Conservation (phyloP, 1,284 basidiomycete genomes). For the Mycena sp. region DNA sequence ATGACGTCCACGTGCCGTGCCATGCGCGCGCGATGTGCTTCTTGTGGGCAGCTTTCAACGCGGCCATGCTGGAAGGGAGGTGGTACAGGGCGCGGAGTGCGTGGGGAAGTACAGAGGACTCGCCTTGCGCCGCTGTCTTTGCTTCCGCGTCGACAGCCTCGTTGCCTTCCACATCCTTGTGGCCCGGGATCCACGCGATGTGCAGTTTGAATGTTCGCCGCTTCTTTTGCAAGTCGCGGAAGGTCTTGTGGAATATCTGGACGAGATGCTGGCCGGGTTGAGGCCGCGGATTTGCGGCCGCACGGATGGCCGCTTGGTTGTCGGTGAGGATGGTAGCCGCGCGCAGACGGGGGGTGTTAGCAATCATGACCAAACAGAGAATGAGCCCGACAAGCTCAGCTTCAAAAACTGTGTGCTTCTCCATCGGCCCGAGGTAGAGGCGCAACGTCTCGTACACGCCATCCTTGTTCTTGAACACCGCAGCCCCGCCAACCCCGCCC, state of each 20-base stretch:
- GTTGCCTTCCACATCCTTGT: conserved; percentile 8
- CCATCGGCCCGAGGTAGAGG: conserved; percentile 17
- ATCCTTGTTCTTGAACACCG: not conserved
- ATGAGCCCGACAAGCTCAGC: conserved; percentile 29
- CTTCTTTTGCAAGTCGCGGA: not conserved
- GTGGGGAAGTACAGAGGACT: not conserved
- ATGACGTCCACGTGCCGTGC: too few relatives aligned
- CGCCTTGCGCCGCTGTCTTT: not conserved
- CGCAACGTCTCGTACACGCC: not conserved
- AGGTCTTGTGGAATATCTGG: conserved; percentile 27
- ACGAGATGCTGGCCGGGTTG: conserved; percentile 31
- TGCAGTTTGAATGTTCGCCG: conserved; percentile 2
- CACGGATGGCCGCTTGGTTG: conserved; percentile 33
- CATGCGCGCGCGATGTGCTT: too few relatives aligned
- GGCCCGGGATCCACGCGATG: too few relatives aligned
- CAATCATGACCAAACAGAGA: conserved; percentile 19
- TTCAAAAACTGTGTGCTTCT: too few relatives aligned
- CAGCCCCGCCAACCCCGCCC: too few relatives aligned
- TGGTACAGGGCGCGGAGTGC: not conserved
- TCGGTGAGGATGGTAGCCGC: conserved; percentile 27
- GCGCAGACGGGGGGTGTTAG: not conserved
- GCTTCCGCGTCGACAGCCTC: conserved; percentile 1
- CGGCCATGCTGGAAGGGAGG: not conserved
- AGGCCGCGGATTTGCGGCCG: conserved; percentile 7
- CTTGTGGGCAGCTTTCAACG: not conserved